Evolutionary conservation across 2,329 filamentous ascomycete species (phyloP).

Genomic region (Diaporthe ampelina): DNA sequence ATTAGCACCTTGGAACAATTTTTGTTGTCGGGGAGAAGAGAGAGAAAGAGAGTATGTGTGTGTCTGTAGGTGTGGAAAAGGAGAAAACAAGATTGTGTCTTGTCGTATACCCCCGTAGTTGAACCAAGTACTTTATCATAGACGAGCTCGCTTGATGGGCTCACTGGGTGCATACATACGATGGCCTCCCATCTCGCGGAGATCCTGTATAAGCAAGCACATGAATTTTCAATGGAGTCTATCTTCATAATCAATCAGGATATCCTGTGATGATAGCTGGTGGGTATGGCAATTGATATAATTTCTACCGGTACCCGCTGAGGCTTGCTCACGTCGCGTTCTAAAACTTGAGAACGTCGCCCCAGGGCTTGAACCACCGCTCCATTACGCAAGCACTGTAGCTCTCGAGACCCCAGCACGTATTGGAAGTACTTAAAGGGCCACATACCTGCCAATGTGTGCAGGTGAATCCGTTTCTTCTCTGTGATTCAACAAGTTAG

Average conservation of each 20-base stretch:
- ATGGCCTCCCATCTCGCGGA: neutral
- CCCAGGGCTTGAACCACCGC: neutral
- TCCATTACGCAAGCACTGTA: neutral
- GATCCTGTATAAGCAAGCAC: neutral
- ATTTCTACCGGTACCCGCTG: neutral
- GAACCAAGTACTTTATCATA: neutral
- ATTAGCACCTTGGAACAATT: neutral
- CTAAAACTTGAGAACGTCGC: neutral
- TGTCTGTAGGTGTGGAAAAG: neutral
- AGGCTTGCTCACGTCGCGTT: neutral
- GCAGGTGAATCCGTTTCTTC: no score
- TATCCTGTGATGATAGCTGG: neutral
- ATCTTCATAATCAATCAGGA: neutral
- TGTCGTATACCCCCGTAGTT: constrained; percentile 23
- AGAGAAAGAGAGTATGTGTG: no score
- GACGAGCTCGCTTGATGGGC: neutral
- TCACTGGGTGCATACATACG: no score
- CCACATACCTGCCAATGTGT: no score
- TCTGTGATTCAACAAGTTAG: no score
- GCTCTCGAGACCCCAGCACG: neutral
- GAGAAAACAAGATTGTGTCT: constrained; percentile 3
- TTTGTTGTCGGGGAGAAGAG: neutral
- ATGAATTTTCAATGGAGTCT: neutral
- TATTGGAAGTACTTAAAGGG: no score
- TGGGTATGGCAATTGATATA: neutral